A percentile compares a stretch with the other conserved stretches of the same genome.
These are phyloP conservation scores for Adansonia grandidieri DNA, from an alignment of 441 rosid species.

Conservation along the genomic window DNA sequence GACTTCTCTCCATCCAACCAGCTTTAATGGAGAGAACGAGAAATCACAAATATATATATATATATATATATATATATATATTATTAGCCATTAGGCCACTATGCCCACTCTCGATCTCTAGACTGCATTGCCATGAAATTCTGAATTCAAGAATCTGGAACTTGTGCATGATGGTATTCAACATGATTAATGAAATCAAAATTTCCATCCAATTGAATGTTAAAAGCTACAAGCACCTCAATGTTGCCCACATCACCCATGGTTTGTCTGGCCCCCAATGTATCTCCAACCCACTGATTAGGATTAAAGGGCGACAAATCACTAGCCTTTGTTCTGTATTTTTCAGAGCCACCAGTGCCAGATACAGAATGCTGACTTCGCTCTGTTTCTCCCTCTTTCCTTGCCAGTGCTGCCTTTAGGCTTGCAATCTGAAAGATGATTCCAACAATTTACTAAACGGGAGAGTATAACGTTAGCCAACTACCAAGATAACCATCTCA, in stretches of 20 bases:
- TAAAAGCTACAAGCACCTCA: conserved; percentile 53
- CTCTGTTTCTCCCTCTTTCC: conserved; percentile 67
- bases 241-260: conserved; percentile 72
- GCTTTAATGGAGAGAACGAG: neutral
- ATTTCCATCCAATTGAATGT: neutral
- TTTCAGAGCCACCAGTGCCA: conserved; percentile 66
- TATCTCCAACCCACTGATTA: conserved; percentile 44
- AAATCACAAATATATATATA: neutral
- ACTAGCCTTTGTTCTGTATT: conserved; percentile 54
- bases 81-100: neutral
- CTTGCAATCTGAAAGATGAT: conserved; percentile 62
- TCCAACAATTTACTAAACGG: conserved; percentile 16
- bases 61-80: no score
- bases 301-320: conserved; percentile 49
- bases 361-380: conserved; percentile 50
- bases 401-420: conserved; percentile 81
- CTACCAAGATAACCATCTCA: neutral
- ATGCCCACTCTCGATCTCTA: neutral
- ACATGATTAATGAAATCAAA: neutral
- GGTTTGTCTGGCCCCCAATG: conserved; percentile 49
- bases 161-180: neutral
- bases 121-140: conserved; percentile 4
- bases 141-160: neutral
- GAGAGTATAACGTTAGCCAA: neutral
- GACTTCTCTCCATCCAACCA: neutral